These are phyloP conservation scores for Yamadazyma atlantica DNA, from an alignment of 1,139 yeast species.

Conservation along the genomic window DNA sequence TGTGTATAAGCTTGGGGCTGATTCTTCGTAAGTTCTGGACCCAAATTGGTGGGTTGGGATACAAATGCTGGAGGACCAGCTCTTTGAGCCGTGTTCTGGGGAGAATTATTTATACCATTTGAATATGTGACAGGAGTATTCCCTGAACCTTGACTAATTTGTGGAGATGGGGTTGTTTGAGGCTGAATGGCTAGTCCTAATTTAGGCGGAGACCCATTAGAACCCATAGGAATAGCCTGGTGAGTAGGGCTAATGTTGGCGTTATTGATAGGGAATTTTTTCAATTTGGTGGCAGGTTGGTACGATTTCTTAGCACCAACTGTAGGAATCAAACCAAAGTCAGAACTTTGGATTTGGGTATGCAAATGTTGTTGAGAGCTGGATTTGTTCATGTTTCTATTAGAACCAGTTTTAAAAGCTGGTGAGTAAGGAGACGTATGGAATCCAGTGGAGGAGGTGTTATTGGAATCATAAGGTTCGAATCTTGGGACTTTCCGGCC, in stretches of 20 bases:
- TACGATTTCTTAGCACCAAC: slow-evolving; percentile 27
- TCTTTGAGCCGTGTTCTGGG: slow-evolving; percentile 3
- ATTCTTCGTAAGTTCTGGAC: neutral
- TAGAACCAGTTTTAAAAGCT: slow-evolving; percentile 37
- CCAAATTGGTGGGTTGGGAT: neutral
- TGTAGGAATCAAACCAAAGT: slow-evolving; percentile 34
- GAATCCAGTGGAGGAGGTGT: slow-evolving; percentile 15
- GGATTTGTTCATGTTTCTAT: slow-evolving; percentile 40
- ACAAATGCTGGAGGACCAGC: neutral
- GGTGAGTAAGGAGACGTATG: slow-evolving; percentile 31
- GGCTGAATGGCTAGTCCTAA: slow-evolving; percentile 8
- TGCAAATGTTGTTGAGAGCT: slow-evolving; percentile 43
- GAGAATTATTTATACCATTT: neutral
- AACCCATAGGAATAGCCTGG: slow-evolving; percentile 1
- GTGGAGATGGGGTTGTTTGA: neutral
- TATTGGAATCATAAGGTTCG: slow-evolving; percentile 53
- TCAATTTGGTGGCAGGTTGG: slow-evolving; percentile 35
- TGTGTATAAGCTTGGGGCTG: neutral
- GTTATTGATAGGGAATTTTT: slow-evolving; percentile 17
- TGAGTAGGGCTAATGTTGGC: slow-evolving; percentile 10
- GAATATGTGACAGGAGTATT: neutral
- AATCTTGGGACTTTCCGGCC: slow-evolving; percentile 47
- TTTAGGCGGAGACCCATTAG: slow-evolving; percentile 13
- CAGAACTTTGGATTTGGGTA: slow-evolving; percentile 39
- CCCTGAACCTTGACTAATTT: neutral